These are phyloP conservation scores for Dioscorea zingiberensis DNA, from an alignment of 106 monocot species.

Conservation along the genomic window DNA sequence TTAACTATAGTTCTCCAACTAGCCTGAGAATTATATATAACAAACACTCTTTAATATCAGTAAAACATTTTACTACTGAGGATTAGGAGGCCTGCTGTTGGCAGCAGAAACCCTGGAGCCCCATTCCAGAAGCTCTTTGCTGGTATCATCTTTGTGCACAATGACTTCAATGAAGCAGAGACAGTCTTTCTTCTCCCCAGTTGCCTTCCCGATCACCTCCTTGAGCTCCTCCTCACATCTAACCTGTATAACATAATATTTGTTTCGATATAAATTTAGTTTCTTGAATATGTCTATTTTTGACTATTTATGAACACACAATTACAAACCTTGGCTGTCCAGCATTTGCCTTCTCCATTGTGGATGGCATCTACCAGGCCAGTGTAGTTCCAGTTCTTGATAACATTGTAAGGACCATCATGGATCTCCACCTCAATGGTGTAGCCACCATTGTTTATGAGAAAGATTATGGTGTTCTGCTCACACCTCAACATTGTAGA, in stretches of 20 bases:
- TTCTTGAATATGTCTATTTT: too few species aligned
- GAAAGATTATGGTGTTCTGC: constrained; percentile 78
- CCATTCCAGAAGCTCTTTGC: constrained; percentile 90
- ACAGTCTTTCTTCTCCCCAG: constrained; percentile 50
- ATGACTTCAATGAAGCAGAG: constrained; percentile 87
- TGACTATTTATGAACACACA: too few species aligned
- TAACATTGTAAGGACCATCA: constrained; percentile 91
- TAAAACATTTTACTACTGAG: constrained; percentile 40
- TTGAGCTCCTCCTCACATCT: constrained; percentile 60
- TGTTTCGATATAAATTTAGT: too few species aligned
- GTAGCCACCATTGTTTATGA: constrained; percentile 89
- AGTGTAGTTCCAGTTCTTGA: constrained; percentile 97
- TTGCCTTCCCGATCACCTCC: constrained; percentile 46
- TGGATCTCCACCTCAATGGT: constrained; percentile 93
- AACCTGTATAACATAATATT: constrained; percentile 18
- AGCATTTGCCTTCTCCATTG: constrained; percentile 82
- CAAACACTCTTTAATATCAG: neutral
- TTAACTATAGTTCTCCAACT: neutral
- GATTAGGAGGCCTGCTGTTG: constrained; percentile 72
- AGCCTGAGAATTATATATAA: neutral
- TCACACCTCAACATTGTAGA: constrained; percentile 70
- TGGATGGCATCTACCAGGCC: constrained; percentile 71
- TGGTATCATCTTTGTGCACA: constrained; percentile 85
- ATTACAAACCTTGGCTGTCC: constrained; percentile 63
- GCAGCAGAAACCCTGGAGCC: constrained; percentile 81